Conservation (phyloP, 345 rosid genomes). For the Eucalyptus marginata region DNA sequence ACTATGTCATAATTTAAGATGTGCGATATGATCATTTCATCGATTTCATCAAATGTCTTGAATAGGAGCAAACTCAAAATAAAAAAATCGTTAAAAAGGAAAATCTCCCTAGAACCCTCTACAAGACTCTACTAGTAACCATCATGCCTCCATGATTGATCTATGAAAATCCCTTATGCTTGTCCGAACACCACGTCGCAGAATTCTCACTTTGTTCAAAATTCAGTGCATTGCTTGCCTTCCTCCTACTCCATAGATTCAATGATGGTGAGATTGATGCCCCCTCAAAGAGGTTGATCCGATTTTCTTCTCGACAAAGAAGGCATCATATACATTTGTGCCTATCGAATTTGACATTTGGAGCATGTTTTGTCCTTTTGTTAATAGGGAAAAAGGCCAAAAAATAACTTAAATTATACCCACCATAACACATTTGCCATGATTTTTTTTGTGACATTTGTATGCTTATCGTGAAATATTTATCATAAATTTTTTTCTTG, state of each 20-base stretch:
- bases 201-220: fast-evolving
- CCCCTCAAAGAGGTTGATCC: neutral
- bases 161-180: neutral
- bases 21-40: fast-evolving
- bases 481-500: fast-evolving
- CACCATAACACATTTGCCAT: too few species aligned
- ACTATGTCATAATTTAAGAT: neutral
- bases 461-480: too few species aligned
- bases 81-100: neutral
- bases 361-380: neutral
- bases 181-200: fast-evolving
- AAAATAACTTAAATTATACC: too few species aligned
- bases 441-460: too few species aligned
- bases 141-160: neutral
- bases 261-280: neutral
- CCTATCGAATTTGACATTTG: neutral
- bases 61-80: fast-evolving
- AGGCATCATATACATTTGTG: neutral
- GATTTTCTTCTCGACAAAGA: neutral
- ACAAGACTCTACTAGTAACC: neutral
- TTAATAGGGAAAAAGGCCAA: too few species aligned
- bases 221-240: neutral
- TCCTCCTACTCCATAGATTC: neutral
- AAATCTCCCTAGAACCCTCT: neutral
- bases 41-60: fast-evolving